Base-by-base conservation (phyloP, 2,329 filamentous ascomycete genomes). In the Phoma sp. region DNA sequence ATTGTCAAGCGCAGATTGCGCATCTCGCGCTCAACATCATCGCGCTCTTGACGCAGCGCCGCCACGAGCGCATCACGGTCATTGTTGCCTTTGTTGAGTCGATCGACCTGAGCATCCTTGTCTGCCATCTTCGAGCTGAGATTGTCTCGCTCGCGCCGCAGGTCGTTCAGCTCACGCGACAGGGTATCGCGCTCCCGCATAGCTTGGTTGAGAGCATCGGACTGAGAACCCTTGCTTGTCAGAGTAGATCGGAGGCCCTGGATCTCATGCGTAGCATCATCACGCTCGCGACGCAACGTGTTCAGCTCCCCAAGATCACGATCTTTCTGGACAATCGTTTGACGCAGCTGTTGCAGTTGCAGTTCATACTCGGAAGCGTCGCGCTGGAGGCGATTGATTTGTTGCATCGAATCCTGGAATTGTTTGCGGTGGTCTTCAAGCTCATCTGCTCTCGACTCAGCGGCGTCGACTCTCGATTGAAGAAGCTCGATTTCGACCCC, bases 401-500 rank as follows among this genome's bases (percentile, higher is more conserved):
- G 69, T 24, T 75, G 72, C 56, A 66, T 68, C 1, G 68, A 64
- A 35, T 75, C 67, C 44, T 68, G 67, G 14, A 75, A 59, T 33
- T 75, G 72, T 47, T 60, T 64, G 32, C 70, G 70, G 57, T 62
- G 71, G 32, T 72, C 68, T 23, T 77, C 73, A 2, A 75, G 60
- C 51, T 76, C 68, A 42, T 74, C 72, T 13, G 66, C 67, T 33
- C 67, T 67, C 14, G 66, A 60, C 52, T 75, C 71, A 4, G 72
- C 68, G 14, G 67, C 61, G 52, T 74, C 71, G 7, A 77, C 65
- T 27, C 72, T 63, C 1, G 70, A 65, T 40, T 72, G 72, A 1
- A 77, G 62, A 13, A 68, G 58, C 47, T 75, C 67, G 13, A 77
- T 64, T 38, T 77, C 73, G n/a, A 70, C 64, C 18, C 73, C 67